A percentile compares a stretch with the other conserved stretches of the same genome.
phyloP scores from a whole-genome alignment of 441 rosid genomes.

The Flueggea neowawraea region DNA sequence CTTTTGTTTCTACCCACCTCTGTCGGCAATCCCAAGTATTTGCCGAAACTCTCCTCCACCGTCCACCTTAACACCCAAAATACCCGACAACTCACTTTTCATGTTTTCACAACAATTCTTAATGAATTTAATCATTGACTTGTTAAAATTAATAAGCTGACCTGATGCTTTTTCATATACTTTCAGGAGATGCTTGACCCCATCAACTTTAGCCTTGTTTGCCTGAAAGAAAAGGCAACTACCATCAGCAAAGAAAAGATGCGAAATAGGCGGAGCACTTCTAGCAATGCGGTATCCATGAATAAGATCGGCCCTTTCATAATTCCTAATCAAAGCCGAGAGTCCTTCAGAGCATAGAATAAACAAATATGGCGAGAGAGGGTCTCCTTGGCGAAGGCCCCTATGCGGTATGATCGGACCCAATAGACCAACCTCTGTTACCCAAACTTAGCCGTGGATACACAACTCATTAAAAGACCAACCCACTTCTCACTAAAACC shows the following conservation, averaged over 20 bases:
- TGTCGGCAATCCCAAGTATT: conserved; percentile 1
- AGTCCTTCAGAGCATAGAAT: neutral
- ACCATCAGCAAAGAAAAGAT: conserved; percentile 2
- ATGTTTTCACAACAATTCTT: neutral
- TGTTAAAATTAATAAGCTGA: neutral
- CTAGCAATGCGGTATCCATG: neutral
- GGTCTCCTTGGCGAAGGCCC: conserved; percentile 6
- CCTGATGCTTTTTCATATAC: neutral
- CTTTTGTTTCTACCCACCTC: neutral
- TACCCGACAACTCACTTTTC: no score
- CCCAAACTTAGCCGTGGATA: neutral
- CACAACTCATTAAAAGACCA: neutral
- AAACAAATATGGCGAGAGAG: neutral
- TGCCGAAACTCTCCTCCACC: neutral
- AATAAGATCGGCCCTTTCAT: neutral
- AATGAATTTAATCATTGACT: neutral
- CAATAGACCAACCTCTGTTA: no score
- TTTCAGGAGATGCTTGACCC: neutral
- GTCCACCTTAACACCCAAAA: neutral
- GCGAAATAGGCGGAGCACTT: neutral
- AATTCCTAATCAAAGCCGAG: neutral
- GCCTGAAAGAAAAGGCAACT: neutral
- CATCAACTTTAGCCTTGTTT: neutral
- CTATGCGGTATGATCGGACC: neutral
- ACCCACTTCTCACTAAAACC: conserved; percentile 6